Conservation (phyloP, 75 land plant genomes). For the Cupressus sempervirens region DNA sequence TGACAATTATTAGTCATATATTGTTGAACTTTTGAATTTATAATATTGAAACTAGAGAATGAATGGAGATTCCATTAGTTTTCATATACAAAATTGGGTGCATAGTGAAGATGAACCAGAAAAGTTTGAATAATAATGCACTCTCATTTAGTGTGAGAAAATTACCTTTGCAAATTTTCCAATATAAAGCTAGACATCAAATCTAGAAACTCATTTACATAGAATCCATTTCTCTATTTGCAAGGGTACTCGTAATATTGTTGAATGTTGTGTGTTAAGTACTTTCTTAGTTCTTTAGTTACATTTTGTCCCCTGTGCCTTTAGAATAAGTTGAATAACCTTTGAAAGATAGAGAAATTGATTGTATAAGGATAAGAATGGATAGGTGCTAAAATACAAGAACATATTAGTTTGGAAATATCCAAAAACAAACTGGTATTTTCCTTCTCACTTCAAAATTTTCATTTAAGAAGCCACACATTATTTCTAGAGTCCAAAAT, state of each 20-base stretch:
- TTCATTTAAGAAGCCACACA: neutral
- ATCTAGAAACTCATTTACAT: conserved; percentile 59
- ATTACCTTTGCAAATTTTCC: conserved; percentile 58
- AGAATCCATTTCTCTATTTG: conserved; percentile 43
- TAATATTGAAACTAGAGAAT: neutral
- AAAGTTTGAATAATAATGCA: neutral
- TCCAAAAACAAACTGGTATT: neutral
- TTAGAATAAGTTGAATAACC: conserved; percentile 65
- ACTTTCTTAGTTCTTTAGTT: conserved; percentile 52
- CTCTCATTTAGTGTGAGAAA: neutral
- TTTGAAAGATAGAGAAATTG: conserved; percentile 9
- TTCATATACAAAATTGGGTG: neutral
- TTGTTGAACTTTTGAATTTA: neutral
- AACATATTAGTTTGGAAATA: neutral
- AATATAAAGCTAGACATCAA: conserved; percentile 72
- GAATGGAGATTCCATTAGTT: neutral
- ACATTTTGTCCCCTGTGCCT: conserved; percentile 59
- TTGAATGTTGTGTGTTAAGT: conserved; percentile 44
- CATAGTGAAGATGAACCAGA: neutral
- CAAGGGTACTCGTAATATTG: conserved; percentile 60
- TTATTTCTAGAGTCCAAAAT: neutral
- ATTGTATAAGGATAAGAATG: neutral
- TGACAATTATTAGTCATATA: neutral
- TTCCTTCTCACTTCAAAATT: neutral
- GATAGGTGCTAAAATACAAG: neutral